phyloP scores from a whole-genome alignment of 345 rosid species.

The Aquilaria yunnanensis region DNA sequence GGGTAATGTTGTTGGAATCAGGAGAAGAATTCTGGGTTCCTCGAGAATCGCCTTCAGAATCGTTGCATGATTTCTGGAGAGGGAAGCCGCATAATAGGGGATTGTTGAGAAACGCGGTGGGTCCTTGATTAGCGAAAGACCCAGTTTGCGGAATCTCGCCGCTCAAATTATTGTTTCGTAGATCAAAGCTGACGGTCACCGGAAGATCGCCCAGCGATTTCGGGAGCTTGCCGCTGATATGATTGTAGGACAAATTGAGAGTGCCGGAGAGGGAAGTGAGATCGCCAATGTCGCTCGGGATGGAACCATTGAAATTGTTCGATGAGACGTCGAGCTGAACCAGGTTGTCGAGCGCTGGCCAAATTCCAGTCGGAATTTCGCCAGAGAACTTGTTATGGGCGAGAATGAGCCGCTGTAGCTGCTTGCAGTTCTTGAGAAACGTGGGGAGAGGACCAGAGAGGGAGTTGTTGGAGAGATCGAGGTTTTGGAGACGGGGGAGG shows the following conservation, averaged over 20 bases:
- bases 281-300: constrained; percentile 70
- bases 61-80: constrained; percentile 70
- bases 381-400: constrained; percentile 63
- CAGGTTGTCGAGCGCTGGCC: constrained; percentile 67
- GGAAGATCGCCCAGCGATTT: constrained; percentile 70
- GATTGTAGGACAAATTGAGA: constrained; percentile 78
- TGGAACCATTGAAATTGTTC: constrained; percentile 53
- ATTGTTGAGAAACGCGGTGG: constrained; percentile 86
- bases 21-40: constrained; percentile 26
- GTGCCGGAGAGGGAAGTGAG: constrained; percentile 68
- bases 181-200: constrained; percentile 80
- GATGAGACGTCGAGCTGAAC: constrained; percentile 83
- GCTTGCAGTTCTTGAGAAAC: constrained; percentile 54
- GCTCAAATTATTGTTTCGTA: constrained; percentile 64
- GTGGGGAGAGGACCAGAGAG: constrained; percentile 63
- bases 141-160: constrained; percentile 94
- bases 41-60: constrained; percentile 22
- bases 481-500: constrained; percentile 75
- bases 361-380: constrained; percentile 60
- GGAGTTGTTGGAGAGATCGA: constrained; percentile 79
- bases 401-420: constrained; percentile 74
- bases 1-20: constrained; percentile 14
- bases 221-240: constrained; percentile 70
- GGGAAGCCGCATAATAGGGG: constrained; percentile 89
- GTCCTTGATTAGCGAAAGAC: constrained; percentile 91